phyloP scores from a whole-genome alignment of 805 yeast species.

The Candida maris region DNA sequence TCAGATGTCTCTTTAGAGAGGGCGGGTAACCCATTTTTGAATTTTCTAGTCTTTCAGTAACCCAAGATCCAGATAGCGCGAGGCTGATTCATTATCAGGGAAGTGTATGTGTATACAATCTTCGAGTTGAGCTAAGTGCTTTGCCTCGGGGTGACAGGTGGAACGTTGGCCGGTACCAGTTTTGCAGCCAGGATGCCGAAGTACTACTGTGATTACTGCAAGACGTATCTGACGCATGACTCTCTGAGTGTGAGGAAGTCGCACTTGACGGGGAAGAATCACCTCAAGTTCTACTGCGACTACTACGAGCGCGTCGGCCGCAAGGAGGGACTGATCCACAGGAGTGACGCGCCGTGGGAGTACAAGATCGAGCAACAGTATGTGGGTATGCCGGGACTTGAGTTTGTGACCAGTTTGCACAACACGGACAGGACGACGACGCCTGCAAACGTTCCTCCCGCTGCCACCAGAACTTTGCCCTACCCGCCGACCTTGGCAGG shows the following conservation, averaged over 20 bases:
- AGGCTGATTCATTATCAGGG: too few relatives aligned
- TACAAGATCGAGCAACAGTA: conserved; percentile 35
- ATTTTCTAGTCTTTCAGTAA: too few relatives aligned
- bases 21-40: too few relatives aligned
- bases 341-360: conserved; percentile 34
- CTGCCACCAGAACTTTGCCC: conserved; percentile 14
- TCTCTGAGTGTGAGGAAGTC: conserved; percentile 81
- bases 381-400: conserved; percentile 33
- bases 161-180: too few relatives aligned
- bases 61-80: too few relatives aligned
- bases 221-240: conserved; percentile 80
- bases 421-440: conserved; percentile 17
- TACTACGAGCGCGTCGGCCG: conserved; percentile 55
- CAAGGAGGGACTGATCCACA: conserved; percentile 16
- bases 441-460: conserved; percentile 16
- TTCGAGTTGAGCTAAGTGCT: too few relatives aligned
- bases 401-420: conserved; percentile 2
- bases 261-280: conserved; percentile 75
- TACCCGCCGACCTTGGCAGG: conserved; percentile 31
- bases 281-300: conserved; percentile 64
- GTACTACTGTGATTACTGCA: conserved; percentile 83
- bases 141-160: too few relatives aligned
- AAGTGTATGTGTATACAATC: too few relatives aligned
- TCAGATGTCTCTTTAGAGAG: too few relatives aligned
- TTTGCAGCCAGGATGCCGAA: too few relatives aligned